Evolutionary conservation across 768 basidiomycete species (phyloP).

Genomic region (Xerocomus potaroensis): DNA sequence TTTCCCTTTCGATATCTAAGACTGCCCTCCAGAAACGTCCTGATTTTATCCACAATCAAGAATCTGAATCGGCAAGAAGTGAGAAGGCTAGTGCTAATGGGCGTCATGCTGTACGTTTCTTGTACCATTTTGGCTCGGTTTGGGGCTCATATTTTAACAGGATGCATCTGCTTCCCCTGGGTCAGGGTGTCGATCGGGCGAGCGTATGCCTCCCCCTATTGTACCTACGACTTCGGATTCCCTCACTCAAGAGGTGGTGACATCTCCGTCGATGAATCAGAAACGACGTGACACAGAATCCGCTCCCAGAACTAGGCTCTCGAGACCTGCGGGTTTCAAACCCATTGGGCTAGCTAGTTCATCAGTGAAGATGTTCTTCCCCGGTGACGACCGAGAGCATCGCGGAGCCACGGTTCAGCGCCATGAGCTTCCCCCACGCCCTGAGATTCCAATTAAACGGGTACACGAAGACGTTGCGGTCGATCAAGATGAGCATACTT

Average conservation of each 20-base stretch:
- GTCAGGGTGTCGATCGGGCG: conserved; percentile 19
- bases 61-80: conserved; percentile 28
- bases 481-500: conserved; percentile 20
- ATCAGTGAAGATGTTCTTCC: conserved; percentile 74
- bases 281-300: conserved; percentile 18
- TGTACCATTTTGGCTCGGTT: background rate
- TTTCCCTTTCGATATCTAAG: conserved; percentile 31
- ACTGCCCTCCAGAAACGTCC: conserved; percentile 22
- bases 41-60: conserved; percentile 18
- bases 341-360: conserved; percentile 56
- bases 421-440: conserved; percentile 15
- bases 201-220: conserved; percentile 33
- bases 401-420: conserved; percentile 20
- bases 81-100: conserved; percentile 38
- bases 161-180: conserved; percentile 19
- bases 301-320: conserved; percentile 14
- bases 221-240: conserved; percentile 21
- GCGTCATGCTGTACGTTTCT: conserved; percentile 28
- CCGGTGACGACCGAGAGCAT: conserved; percentile 69
- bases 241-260: conserved; percentile 9
- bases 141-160: conserved; percentile 17
- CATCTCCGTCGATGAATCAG: conserved; percentile 8
- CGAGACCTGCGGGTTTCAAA: conserved; percentile 56
- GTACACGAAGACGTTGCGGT: conserved; percentile 17
- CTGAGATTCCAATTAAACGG: conserved; percentile 29